Evolutionary conservation across 768 basidiomycete species (phyloP).

Genomic region (Crassisporium funariophilum): DNA sequence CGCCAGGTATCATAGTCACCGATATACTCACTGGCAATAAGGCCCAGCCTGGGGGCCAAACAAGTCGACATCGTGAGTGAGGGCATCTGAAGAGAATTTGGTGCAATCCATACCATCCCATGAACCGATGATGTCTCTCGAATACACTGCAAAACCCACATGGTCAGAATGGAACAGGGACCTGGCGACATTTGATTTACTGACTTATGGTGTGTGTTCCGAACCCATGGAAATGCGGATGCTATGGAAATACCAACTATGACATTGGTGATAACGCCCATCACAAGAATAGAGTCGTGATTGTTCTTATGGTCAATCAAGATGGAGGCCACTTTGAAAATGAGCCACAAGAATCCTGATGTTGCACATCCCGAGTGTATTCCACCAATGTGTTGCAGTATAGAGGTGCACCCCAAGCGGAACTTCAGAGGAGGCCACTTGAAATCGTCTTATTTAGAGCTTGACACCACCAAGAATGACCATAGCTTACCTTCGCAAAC

Average conservation of each 20-base stretch:
- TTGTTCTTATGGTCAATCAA: conserved; percentile 53
- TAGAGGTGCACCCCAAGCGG: conserved; percentile 71
- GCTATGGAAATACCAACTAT: conserved; percentile 60
- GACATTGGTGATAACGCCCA: conserved; percentile 65
- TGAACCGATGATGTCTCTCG: conserved; percentile 80
- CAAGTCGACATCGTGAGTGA: conserved; percentile 7
- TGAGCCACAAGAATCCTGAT: conserved; percentile 74
- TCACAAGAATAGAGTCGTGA: conserved; percentile 55
- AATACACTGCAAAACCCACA: conserved; percentile 54
- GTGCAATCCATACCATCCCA: conserved; percentile 62
- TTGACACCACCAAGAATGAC: background rate
- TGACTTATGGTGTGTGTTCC: conserved; percentile 83
- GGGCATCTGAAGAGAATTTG: background rate
- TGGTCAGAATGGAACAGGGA: background rate
- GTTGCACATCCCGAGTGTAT: conserved; percentile 83
- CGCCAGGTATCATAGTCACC: too few species aligned
- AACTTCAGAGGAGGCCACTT: conserved; percentile 54
- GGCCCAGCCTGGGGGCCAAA: conserved; percentile 38
- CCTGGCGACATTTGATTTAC: conserved; percentile 18
- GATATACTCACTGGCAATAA: conserved; percentile 50
- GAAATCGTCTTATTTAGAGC: conserved; percentile 8
- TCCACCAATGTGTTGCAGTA: conserved; percentile 78
- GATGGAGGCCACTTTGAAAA: conserved; percentile 59
- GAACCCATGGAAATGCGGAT: conserved; percentile 77
- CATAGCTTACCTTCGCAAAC: conserved; percentile 68